Percentiles rank a stretch among this genome's conserved stretches.
Conservation (phyloP, 75 land plant species). For the Azolla pinnata region DNA sequence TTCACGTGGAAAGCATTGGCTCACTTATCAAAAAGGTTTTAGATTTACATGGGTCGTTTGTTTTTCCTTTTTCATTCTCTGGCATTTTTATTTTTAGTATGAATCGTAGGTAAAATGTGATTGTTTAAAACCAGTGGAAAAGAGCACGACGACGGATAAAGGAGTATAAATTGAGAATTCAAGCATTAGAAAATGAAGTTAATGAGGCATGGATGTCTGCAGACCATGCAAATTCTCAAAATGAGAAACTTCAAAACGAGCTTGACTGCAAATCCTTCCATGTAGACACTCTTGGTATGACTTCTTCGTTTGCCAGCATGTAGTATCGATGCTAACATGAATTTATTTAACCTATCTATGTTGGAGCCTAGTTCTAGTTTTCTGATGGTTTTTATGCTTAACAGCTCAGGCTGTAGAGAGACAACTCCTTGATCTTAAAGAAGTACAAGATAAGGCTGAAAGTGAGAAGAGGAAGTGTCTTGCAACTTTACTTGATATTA, state of each 20-base stretch:
- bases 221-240: constrained; percentile 68
- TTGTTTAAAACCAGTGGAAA: too few relatives aligned
- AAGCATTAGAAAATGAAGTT: constrained; percentile 60
- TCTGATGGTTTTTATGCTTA: constrained; percentile 3
- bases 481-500: too few relatives aligned
- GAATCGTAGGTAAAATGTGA: too few relatives aligned
- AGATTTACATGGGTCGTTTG: background rate
- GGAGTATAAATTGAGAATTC: constrained; percentile 58
- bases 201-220: constrained; percentile 68
- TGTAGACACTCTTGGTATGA: constrained; percentile 92
- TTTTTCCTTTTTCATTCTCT: too few relatives aligned
- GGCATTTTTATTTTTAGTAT: too few relatives aligned
- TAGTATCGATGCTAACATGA: too few relatives aligned
- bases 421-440: constrained; percentile 54
- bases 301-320: too few relatives aligned
- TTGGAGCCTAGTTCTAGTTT: too few relatives aligned
- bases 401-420: constrained; percentile 86
- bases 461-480: constrained; percentile 61
- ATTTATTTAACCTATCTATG: too few relatives aligned
- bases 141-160: constrained; percentile 30
- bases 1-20: background rate
- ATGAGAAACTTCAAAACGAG: constrained; percentile 72
- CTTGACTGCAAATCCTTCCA: constrained; percentile 82
- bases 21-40: background rate
- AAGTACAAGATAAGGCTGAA: constrained; percentile 38